Evolutionary conservation across 192 early-diverging fungal genomes (phyloP), one percentile per base, ranked within the genome.

Genomic region (Coemansia sp.): DNA sequence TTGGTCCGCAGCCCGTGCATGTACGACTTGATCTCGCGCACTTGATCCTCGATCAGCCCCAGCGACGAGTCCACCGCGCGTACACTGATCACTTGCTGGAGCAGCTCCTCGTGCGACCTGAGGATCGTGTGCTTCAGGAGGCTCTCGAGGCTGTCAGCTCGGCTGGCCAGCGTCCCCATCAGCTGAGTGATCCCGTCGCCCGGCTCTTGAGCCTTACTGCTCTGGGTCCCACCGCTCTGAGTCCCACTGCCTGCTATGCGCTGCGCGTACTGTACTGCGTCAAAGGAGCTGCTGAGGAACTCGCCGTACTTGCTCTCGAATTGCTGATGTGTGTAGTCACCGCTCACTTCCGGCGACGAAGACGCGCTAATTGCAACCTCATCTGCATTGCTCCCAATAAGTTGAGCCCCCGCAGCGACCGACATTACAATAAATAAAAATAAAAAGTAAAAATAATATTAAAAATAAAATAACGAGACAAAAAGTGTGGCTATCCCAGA

Each of bases 1-100:
- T 59, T 65, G 1, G 74, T 66, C 8, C 78, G 82, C 63, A 85
- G 22, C 3, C 54, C 66, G 31, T 79, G 78, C 78, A 85, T 80
- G 31, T 67, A 66, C 51, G 34, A 5, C 36, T 72, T 71, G 43
- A 85, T 74, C 67, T 80, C 75, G 31, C 78, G 55, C 42, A 85
- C 73, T 40, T 80, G 78, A 33, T 68, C 75, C 22, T 85, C 82
- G 9, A 76, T 66, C 47, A 62, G 68, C 24, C 41, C 41, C 29
- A 85, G 74, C 38, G 68, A 38, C 27, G 62, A 54, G 52, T 85
- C 78, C 16, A 85, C 33, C 11, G 43, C 36, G 18, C 70, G 65
- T 9, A 77, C 72, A 12, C 82, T 69, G 3, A 67, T 20, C 3
- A 85, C 65, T 47, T 85, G 82, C 44, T 47, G 15, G 5, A 85